Conservation (phyloP, 2,329 filamentous ascomycete species). For the Aspergillus tamarii region DNA sequence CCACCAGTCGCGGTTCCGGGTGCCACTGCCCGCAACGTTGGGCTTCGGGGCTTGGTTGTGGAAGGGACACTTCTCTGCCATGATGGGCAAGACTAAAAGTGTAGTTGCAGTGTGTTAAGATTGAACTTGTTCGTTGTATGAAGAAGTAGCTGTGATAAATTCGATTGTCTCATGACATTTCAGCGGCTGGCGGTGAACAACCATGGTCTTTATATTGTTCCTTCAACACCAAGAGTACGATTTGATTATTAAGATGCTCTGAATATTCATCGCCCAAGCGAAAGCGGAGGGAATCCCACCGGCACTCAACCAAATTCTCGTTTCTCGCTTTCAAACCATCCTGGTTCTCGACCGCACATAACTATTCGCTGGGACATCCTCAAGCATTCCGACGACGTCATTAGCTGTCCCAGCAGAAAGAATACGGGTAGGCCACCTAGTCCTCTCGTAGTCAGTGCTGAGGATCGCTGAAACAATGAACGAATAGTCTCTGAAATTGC, state of each 20-base stretch:
- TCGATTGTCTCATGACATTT: not conserved
- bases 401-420: not conserved
- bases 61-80: constrained; percentile 35
- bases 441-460: not conserved
- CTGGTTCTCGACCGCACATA: not conserved
- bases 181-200: not conserved
- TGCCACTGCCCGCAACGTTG: constrained; percentile 63
- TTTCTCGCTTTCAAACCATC: not conserved
- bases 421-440: not conserved
- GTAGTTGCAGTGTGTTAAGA: not conserved
- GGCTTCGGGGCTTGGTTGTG: constrained; percentile 22
- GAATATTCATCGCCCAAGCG: not conserved
- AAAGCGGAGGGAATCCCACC: not conserved
- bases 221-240: not conserved
- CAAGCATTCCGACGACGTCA: not conserved
- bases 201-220: not conserved
- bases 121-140: not conserved
- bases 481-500: not conserved
- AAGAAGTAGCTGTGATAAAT: not conserved
- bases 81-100: constrained; percentile 8
- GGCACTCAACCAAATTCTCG: not conserved
- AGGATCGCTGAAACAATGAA: not conserved
- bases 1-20: constrained; percentile 74
- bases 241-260: not conserved
- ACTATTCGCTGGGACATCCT: not conserved